Evolutionary conservation across 371 early-diverging fungal genomes (phyloP).

Genomic region (Blastocladiella emersonii): DNA sequence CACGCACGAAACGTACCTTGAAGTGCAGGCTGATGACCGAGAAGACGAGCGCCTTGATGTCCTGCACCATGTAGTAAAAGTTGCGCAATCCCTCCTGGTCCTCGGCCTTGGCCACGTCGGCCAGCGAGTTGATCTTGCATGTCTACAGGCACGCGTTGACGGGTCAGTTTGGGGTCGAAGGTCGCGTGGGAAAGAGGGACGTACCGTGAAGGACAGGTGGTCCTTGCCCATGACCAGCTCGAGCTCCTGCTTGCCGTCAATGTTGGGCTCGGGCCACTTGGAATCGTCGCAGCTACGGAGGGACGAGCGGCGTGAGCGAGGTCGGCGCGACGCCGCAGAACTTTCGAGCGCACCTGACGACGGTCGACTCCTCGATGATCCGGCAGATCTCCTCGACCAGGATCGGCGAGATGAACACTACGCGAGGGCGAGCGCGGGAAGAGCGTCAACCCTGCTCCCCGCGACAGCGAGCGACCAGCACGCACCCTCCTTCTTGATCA

Average conservation of each 20-base stretch:
- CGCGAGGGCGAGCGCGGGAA: background rate
- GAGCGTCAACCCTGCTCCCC: background rate
- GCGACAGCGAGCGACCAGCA: no score
- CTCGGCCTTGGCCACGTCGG: slow-evolving; percentile 72
- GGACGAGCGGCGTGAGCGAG: background rate
- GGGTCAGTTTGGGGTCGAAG: slow-evolving; percentile 4
- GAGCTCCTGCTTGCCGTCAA: slow-evolving; percentile 83
- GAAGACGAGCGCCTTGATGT: slow-evolving; percentile 87
- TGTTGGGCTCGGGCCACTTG: slow-evolving; percentile 83
- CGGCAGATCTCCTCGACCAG: slow-evolving; percentile 73
- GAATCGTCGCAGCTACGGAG: slow-evolving; percentile 67
- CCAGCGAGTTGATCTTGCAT: slow-evolving; percentile 78
- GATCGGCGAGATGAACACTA: slow-evolving; percentile 63
- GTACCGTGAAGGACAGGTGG: slow-evolving; percentile 86
- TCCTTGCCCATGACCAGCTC: slow-evolving; percentile 80
- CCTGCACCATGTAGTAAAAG: slow-evolving; percentile 94
- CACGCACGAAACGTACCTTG: no score
- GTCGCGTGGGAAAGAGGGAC: background rate
- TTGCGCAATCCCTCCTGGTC: slow-evolving; percentile 90
- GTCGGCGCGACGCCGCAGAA: background rate
- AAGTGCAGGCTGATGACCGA: slow-evolving; percentile 88
- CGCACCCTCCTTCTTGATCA: slow-evolving; percentile 84
- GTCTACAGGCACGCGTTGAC: slow-evolving; percentile 35
- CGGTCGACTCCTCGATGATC: slow-evolving; percentile 75
- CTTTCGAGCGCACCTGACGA: slow-evolving; percentile 52